These are phyloP conservation scores for Erythrobasidium hasegawianum DNA, from an alignment of 1,284 basidiomycete genomes.

Conservation along the genomic window DNA sequence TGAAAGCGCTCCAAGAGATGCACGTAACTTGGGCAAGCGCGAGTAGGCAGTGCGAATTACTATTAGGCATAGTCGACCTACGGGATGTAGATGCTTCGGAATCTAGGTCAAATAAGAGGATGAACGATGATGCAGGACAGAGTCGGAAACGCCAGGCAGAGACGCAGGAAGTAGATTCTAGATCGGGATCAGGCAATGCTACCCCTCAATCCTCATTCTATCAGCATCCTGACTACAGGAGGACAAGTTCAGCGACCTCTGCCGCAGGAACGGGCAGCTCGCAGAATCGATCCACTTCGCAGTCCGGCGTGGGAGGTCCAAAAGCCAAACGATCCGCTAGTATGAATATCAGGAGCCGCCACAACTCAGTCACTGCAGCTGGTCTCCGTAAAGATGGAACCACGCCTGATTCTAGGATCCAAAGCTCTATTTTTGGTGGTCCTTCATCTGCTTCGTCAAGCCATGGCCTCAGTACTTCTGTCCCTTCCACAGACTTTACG, in stretches of 20 bases:
- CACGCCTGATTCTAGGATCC: slow-evolving; percentile 18
- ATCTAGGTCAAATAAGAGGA: neutral
- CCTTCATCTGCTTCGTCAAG: too few relatives aligned
- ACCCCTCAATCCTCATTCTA: slow-evolving; percentile 13
- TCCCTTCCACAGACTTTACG: slow-evolving; percentile 25
- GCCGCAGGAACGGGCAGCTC: neutral
- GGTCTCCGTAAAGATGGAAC: slow-evolving; percentile 8
- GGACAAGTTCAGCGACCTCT: slow-evolving; percentile 8
- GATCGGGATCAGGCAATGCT: slow-evolving; percentile 2
- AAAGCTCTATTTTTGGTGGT: neutral
- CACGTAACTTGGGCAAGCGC: slow-evolving; percentile 72
- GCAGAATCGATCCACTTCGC: neutral
- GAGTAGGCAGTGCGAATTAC: slow-evolving; percentile 65
- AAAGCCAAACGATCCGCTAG: slow-evolving; percentile 14
- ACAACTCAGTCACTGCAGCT: slow-evolving; percentile 29
- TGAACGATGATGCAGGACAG: neutral
- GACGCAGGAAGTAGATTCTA: slow-evolving; percentile 26
- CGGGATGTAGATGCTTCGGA: slow-evolving; percentile 32
- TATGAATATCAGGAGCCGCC: slow-evolving; percentile 6
- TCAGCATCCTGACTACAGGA: slow-evolving; percentile 2
- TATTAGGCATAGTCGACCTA: slow-evolving; percentile 55
- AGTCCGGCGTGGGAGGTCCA: neutral
- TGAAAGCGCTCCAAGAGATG: slow-evolving; percentile 66
- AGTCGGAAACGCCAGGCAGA: slow-evolving; percentile 22
- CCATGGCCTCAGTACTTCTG: neutral